Evolutionary conservation across 768 basidiomycete genomes (phyloP), one percentile per base, ranked within the genome.

Genomic region (Galerina sulciceps): DNA sequence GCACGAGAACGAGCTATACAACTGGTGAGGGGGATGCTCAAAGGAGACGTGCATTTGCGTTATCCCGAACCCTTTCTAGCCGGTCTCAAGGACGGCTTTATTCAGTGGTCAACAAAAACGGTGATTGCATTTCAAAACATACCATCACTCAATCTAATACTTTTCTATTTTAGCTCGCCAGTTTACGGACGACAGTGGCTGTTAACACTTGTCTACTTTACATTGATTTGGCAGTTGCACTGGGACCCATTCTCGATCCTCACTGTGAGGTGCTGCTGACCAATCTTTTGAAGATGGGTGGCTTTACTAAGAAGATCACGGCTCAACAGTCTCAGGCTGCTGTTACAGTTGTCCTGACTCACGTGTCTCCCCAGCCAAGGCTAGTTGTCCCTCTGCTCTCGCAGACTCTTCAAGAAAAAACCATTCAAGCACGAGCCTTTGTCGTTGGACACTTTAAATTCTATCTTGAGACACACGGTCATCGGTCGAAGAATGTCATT

Each of bases 161-260:
- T 45, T 44, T 43, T 60, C 20, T 53, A 37, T 58, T 60, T 10
- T 66, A 98, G 96, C 81, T 97, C 22, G 79, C 81, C 34, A 96
- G 93, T 76, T 76, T 99, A 59, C 86, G 97, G 40, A 99, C 97
- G 18, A 98, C 96, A 0, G 89, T 99, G 46, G 81, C 94, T 6
- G 76, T 81, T 10, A 89, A 91, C 59, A 89, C 94, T 9, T 91
- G 90, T 61, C 79, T 81, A 1, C 81, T 97, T 48, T 92, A 96
- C 67, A 64, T 72, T 42, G 94, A 97, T 63, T 79, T 99, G 38
- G 85, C 88, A 35, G 62, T 75, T 31, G 76, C 85, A 14, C 83
- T 99, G 31, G 87, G 87, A 44, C 65, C 83, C 10, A 72, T 80
- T 14, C 76, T 98, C 45, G 96, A 99, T 69, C 88, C 87, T 0